A percentile compares a stretch with the other conserved stretches of the same genome.
These are phyloP conservation scores for Gilbertella persicaria DNA, from an alignment of 371 early-diverging fungal species.

Conservation along the genomic window DNA sequence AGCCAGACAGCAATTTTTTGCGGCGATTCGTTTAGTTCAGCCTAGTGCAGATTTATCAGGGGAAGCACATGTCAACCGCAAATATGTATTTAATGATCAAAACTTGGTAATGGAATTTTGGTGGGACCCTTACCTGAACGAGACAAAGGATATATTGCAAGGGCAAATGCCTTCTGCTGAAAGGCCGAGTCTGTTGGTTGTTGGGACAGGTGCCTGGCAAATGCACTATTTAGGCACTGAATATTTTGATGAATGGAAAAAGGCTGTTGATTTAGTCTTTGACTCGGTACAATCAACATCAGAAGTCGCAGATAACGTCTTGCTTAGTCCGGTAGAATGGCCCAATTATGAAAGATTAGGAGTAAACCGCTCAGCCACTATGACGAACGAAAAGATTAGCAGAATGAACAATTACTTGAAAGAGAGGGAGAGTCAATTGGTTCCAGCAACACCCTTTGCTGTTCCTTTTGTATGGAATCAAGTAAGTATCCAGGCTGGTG, in stretches of 20 bases:
- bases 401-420: constrained; percentile 60
- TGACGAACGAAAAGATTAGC: constrained; percentile 48
- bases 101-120: constrained; percentile 52
- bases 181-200: constrained; percentile 50
- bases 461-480: constrained; percentile 58
- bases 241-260: constrained; percentile 52
- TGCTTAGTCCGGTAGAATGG: constrained; percentile 45
- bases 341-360: constrained; percentile 39
- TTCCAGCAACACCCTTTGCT: constrained; percentile 28
- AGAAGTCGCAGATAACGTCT: constrained; percentile 35
- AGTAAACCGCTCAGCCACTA: constrained; percentile 37
- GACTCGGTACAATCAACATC: constrained; percentile 9
- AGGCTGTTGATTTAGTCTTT: constrained; percentile 43
- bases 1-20: constrained; percentile 62
- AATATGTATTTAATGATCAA: constrained; percentile 29
- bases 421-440: constrained; percentile 10
- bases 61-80: constrained; percentile 44
- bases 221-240: constrained; percentile 39
- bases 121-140: constrained; percentile 72
- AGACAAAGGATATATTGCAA: constrained; percentile 33
- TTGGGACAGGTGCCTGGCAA: constrained; percentile 66
- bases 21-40: constrained; percentile 47
- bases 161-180: constrained; percentile 17
- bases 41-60: constrained; percentile 30
- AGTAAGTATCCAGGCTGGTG: constrained; percentile 34